Percentiles rank a stretch among this genome's conserved stretches.
Evolutionary conservation across 192 early-diverging fungal genomes (phyloP).

Genomic region (Coemansia sp.): DNA sequence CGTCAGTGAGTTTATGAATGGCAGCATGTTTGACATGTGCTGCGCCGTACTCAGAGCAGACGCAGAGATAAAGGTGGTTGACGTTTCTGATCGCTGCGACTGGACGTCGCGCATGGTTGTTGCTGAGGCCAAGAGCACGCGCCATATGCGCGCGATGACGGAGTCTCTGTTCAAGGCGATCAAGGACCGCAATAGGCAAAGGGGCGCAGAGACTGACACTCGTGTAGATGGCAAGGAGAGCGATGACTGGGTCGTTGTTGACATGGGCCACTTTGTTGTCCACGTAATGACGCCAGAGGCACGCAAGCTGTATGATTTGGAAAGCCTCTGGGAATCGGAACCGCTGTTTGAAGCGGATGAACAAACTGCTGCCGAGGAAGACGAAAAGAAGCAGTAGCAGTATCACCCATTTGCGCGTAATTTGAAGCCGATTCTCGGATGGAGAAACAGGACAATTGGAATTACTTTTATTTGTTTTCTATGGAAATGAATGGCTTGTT

Average conservation of each 20-base stretch:
- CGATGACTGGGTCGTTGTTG: slow-evolving; percentile 54
- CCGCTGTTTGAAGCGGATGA: not conserved
- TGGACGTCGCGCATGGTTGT: slow-evolving; percentile 41
- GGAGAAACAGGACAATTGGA: not conserved
- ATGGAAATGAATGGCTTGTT: not conserved
- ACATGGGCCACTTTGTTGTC: slow-evolving; percentile 43
- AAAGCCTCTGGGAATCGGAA: slow-evolving; percentile 31
- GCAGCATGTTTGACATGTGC: slow-evolving; percentile 47
- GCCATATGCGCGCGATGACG: slow-evolving; percentile 51
- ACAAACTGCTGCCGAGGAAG: not conserved
- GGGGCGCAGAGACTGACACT: slow-evolving; percentile 4
- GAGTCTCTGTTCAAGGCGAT: slow-evolving; percentile 41
- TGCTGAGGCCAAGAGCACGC: slow-evolving; percentile 41
- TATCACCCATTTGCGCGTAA: not conserved
- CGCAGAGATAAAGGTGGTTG: slow-evolving; percentile 21
- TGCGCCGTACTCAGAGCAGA: slow-evolving; percentile 16
- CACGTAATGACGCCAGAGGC: slow-evolving; percentile 53
- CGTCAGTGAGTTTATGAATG: slow-evolving; percentile 1
- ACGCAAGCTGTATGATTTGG: slow-evolving; percentile 32
- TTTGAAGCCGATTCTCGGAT: not conserved
- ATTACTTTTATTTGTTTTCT: not conserved
- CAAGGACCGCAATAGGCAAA: slow-evolving; percentile 27
- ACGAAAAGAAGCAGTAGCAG: not conserved
- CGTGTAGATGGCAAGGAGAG: slow-evolving; percentile 51
- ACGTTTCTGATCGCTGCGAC: slow-evolving; percentile 38